Evolutionary conservation across 208 protist species (phyloP), one percentile per base, ranked within the genome.

Genomic region (Porcisia hertigi): DNA sequence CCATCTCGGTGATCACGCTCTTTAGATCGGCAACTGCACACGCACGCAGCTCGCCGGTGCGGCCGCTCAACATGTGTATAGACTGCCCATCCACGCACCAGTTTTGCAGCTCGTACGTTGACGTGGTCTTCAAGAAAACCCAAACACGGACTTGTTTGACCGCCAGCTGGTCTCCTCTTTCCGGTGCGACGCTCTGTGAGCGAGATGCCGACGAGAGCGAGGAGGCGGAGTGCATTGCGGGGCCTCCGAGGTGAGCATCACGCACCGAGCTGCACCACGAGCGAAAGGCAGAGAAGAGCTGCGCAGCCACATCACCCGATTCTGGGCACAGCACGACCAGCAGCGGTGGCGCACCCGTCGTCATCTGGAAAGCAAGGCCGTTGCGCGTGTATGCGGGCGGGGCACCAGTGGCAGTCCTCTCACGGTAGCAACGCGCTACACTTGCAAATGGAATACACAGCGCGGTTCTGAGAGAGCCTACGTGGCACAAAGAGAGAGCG

Each of bases 321-420:
- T 93, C 87, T 3, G 82, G 67, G 71, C 87, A 95, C 41, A 95
- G 54, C 0, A 86, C 64, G 9, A 95, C 60, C 25, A 82, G 54
- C 75, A 95, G 47, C 54, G 88, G 82, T 18, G 83, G 71, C 4
- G 77, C 57, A 18, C 70, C 86, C 1, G 49, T 52, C 16, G 85
- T 82, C 45, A 95, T 60, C 41, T 83, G 79, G 36, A 95, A 66
- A 5, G 76, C 69, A 1, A 95, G 62, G 14, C 88, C 88, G 76
- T 92, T 83, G 59, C 80, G 77, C 20, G 84, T 82, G 72, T 72
- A 88, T 39, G 39, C 49, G 47, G 59, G 70, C 34, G 87, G 85
- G 4, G 85, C 88, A 3, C 66, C 80, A 47, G 58, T 25, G 20
- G 67, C 70, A 41, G 53, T 73, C 20, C 49, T 34, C 39, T 85